Evolutionary conservation across 305 asterid species (phyloP), one percentile per base, ranked within the genome.

Genomic region (Fraxinus nigra): DNA sequence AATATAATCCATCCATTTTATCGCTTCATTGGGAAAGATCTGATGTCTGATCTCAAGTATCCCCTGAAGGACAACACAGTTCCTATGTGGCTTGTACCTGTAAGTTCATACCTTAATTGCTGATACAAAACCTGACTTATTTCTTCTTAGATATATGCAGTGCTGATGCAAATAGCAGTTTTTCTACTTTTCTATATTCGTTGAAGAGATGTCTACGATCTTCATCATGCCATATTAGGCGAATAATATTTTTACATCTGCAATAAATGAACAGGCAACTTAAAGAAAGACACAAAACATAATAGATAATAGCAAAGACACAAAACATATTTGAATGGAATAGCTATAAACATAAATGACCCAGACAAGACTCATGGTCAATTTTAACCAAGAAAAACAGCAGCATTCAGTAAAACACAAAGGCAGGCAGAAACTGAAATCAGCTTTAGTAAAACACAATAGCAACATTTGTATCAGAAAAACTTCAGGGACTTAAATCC

Each of bases 21-120:
- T 46, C 96, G 96, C 43, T 94, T 90, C 87, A 97, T 94, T 43
- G 96, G 97, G 80, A 90, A 90, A 89, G 97, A 92, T 84, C 92
- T 95, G 98, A 91, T 93, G 97, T 81, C 88, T 70, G 97, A 92
- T 86, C 90, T 95, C 72, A 92, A 85, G 88, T 92, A 90, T 85
- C 98, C 98, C 20, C 51, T 85, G 80, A 90, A 90, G 85, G 82
- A 54, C 76, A 88, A 85, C 82, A 93, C 95, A 1, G 83, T 95
- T 82, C 98, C 98, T 32, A 13, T 87, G 32, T 90, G 95, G 98
- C 75, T 88, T 70, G 97, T 95, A 72, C 91, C 93, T 11, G 98
- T 95, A 86, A 86, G 95, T 90, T 83, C 75, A 5, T 72, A 32
- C 77, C 80, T 78, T 37, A 20, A 61, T 34, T 69, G 37, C 67